These are phyloP conservation scores for Sporothrix sp. DNA, from an alignment of 2,329 filamentous ascomycete species.

Conservation along the genomic window DNA sequence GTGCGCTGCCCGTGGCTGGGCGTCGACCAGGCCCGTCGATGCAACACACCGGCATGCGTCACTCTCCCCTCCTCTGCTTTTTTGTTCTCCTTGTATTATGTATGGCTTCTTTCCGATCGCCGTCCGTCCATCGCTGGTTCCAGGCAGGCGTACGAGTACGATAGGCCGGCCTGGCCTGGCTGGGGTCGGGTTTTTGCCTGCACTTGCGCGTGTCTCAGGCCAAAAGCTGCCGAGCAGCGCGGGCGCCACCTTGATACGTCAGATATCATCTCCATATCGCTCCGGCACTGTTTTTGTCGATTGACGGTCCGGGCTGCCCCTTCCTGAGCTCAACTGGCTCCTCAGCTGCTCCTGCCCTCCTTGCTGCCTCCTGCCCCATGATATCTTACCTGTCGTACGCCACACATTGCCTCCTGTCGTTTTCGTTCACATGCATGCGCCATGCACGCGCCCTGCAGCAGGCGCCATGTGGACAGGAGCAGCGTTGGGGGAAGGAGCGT, in stretches of 20 bases:
- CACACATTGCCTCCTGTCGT: not conserved
- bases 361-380: not conserved
- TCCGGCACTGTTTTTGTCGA: not conserved
- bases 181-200: not conserved
- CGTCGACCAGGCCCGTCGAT: too few relatives aligned
- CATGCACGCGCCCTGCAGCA: not conserved
- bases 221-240: not conserved
- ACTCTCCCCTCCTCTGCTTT: not conserved
- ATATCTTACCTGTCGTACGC: not conserved
- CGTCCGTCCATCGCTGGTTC: not conserved
- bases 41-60: too few relatives aligned
- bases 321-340: not conserved
- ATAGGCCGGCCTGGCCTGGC: not conserved
- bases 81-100: not conserved
- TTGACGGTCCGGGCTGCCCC: not conserved
- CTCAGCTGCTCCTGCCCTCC: not conserved
- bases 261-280: not conserved
- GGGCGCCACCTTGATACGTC: not conserved
- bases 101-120: not conserved
- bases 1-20: too few relatives aligned
- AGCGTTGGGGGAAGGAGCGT: slow-evolving; percentile 2
- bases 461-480: too few relatives aligned
- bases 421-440: not conserved
- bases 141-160: too few relatives aligned
- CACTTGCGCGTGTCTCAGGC: slow-evolving; percentile 12